These are phyloP conservation scores for Tillandsia fasciculata DNA, from an alignment of 176 grass and related monocot species.

Conservation along the genomic window DNA sequence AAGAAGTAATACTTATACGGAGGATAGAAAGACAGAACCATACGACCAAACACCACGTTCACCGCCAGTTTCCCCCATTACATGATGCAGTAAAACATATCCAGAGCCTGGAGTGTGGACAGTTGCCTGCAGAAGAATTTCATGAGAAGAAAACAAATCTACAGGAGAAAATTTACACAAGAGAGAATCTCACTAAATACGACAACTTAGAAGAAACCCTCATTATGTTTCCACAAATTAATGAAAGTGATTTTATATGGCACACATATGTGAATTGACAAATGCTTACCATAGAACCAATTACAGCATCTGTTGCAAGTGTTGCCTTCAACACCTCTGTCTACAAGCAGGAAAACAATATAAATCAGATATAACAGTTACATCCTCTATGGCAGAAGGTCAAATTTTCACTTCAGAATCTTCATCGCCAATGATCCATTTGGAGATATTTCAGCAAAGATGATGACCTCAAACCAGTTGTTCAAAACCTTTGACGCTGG, in stretches of 20 bases:
- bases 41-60: slow-evolving; percentile 99
- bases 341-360: slow-evolving; percentile 27
- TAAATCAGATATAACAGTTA: background rate
- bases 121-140: slow-evolving; percentile 48
- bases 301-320: slow-evolving; percentile 85
- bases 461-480: slow-evolving; percentile 81
- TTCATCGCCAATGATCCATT: too few relatives aligned
- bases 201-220: background rate
- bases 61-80: slow-evolving; percentile 89
- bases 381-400: too few relatives aligned
- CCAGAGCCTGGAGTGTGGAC: slow-evolving; percentile 83
- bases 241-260: too few relatives aligned
- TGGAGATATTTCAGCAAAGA: slow-evolving; percentile 8
- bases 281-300: slow-evolving; percentile 66
- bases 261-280: background rate
- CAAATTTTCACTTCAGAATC: too few relatives aligned
- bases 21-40: slow-evolving; percentile 25
- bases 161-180: background rate
- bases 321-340: slow-evolving; percentile 80
- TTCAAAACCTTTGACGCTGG: slow-evolving; percentile 90
- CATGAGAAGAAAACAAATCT: slow-evolving; percentile 12
- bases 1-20: background rate
- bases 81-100: slow-evolving; percentile 94
- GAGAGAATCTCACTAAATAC: background rate
- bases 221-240: too few relatives aligned